A percentile compares a stretch with the other conserved stretches of the same genome.
phyloP scores from a whole-genome alignment of 2,329 filamentous ascomycete species.

The Curvularia lunata region DNA sequence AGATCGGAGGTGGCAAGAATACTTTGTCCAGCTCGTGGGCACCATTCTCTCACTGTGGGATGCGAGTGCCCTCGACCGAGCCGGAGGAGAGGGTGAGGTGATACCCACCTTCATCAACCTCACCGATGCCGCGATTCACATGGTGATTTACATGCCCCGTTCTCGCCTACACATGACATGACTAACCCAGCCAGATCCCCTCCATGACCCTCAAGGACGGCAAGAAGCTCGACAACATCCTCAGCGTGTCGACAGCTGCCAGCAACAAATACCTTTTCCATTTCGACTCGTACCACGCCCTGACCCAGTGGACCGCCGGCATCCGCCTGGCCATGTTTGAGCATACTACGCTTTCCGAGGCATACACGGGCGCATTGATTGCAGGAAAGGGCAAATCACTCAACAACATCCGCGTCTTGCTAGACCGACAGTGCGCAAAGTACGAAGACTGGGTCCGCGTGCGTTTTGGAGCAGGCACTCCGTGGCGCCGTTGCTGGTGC shows the following conservation, averaged over 20 bases:
- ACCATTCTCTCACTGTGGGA: conserved; percentile 97
- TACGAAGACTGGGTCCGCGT: conserved; percentile 95
- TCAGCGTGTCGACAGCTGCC: conserved; percentile 93
- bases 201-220: conserved; percentile 86
- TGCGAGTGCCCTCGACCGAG: conserved; percentile 85
- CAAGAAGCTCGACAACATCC: conserved; percentile 87
- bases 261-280: conserved; percentile 95
- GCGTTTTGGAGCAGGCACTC: conserved; percentile 91
- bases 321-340: conserved; percentile 95
- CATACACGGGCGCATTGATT: conserved; percentile 94
- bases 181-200: conserved; percentile 55
- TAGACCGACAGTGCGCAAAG: conserved; percentile 78
- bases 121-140: conserved; percentile 96
- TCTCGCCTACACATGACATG: background rate
- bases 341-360: conserved; percentile 89
- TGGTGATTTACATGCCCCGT: conserved; percentile 65
- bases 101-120: conserved; percentile 94
- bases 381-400: conserved; percentile 89
- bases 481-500: conserved; percentile 97
- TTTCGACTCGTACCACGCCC: conserved; percentile 91
- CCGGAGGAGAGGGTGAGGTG: conserved; percentile 83
- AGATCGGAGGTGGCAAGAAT: conserved; percentile 93
- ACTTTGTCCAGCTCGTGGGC: conserved; percentile 94
- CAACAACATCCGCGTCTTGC: conserved; percentile 88
- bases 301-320: conserved; percentile 94